These are phyloP conservation scores for Saposhnikovia divaricata DNA, from an alignment of 129 eudicot species.

Conservation along the genomic window DNA sequence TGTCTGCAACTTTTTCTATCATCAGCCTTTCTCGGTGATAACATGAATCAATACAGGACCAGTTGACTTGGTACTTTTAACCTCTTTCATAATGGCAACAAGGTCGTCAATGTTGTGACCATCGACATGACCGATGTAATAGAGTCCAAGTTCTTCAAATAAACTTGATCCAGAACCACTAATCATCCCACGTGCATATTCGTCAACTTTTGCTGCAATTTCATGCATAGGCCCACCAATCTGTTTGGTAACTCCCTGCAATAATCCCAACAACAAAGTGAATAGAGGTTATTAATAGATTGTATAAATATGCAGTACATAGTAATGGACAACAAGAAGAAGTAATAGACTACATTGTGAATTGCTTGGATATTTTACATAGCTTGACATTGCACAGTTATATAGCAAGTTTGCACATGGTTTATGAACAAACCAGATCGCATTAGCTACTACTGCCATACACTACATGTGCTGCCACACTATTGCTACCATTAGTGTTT, in stretches of 20 bases:
- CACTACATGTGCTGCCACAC: too few species aligned
- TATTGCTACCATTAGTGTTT: too few species aligned
- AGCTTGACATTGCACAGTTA: too few species aligned
- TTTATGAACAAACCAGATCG: too few species aligned
- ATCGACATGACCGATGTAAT: conserved; percentile 91
- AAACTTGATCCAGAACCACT: conserved; percentile 83
- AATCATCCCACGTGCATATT: conserved; percentile 94
- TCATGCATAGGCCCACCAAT: conserved; percentile 98
- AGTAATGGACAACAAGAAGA: too few species aligned
- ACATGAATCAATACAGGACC: conserved; percentile 96
- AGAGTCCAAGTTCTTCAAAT: conserved; percentile 87
- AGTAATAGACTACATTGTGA: too few species aligned
- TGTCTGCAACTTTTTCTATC: conserved; percentile 97
- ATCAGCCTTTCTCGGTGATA: conserved; percentile 93
- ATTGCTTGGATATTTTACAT: too few species aligned
- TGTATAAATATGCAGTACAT: too few species aligned
- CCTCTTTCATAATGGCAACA: conserved; percentile 70
- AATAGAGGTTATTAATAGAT: too few species aligned
- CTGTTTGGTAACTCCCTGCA: conserved; percentile 87
- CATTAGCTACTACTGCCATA: too few species aligned
- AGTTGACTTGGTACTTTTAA: conserved; percentile 74
- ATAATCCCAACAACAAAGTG: not conserved
- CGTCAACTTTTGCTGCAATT: conserved; percentile 88
- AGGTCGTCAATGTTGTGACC: conserved; percentile 93
- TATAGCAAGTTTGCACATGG: too few species aligned